Evolutionary conservation across 306 rosid genomes (phyloP).

Genomic region (Medicago lupulina): DNA sequence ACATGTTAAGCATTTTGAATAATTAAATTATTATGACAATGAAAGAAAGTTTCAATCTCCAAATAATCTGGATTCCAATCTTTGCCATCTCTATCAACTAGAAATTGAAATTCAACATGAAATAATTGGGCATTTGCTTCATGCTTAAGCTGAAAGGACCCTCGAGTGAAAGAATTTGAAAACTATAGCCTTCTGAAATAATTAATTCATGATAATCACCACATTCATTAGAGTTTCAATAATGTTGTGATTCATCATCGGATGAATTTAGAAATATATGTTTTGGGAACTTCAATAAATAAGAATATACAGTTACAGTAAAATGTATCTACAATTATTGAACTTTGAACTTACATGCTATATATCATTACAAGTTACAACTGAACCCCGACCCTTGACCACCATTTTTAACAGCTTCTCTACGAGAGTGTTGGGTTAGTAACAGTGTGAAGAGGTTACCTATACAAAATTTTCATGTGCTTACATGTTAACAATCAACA

Average conservation of each 20-base stretch:
- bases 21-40: not conserved
- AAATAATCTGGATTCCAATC: not conserved
- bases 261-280: slow-evolving; percentile 31
- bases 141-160: not conserved
- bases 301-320: slow-evolving; percentile 28
- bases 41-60: not conserved
- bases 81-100: not conserved
- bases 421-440: slow-evolving; percentile 42
- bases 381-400: slow-evolving; percentile 39
- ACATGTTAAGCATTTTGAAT: not conserved
- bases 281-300: slow-evolving; percentile 15
- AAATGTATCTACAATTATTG: not conserved
- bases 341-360: slow-evolving; percentile 35
- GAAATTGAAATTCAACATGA: not conserved
- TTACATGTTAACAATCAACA: slow-evolving; percentile 57
- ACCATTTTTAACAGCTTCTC: slow-evolving; percentile 40
- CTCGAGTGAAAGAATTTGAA: not conserved
- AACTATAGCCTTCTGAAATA: not conserved
- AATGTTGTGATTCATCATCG: not conserved
- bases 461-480: slow-evolving; percentile 50
- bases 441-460: slow-evolving; percentile 32
- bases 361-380: slow-evolving; percentile 40
- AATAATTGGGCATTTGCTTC: not conserved
- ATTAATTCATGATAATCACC: not conserved
- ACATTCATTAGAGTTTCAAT: slow-evolving; percentile 4